Base-by-base conservation (phyloP, 768 basidiomycete species). In the Botryobasidium botryosum region DNA sequence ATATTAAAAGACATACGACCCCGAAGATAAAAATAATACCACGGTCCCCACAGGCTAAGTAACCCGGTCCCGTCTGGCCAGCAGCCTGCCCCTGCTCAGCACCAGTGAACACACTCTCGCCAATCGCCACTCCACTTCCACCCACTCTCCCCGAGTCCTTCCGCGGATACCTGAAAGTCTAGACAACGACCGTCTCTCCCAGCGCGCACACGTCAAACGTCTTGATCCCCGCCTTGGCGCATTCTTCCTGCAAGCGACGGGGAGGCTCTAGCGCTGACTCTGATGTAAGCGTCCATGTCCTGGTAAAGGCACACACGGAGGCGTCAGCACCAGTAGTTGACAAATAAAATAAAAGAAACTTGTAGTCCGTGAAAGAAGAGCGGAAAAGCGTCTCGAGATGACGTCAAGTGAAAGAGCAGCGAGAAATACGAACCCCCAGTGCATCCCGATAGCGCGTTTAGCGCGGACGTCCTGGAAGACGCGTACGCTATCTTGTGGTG, bases 401-500 rank as follows among this genome's bases (percentile, higher is more conserved):
- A 17, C 38, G 20, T 29, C 4, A 8, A 3, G 18, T 17, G 13
- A 32, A 47, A 27, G 20, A 23, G 20, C 10, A 38, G 35, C 29
- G 31, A 20, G 35, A 46, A 6, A 43, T 21, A 56, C 65, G 28
- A 52, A 74, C 71, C 72, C 76, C 76, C 76, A 80, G 56, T 79
- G 79, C 69, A 80, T 79, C 0, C 70, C 78, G 5, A 81, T 53
- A 0, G 74, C 78, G 46, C 64, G 66, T 59, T 69, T 67, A 28
- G 77, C 72, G 37, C 62, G 62, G 32, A 77, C 61, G 54, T 82
- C 79, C 50, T 68, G 61, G 66, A 78, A 81, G 1, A 83, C 62
- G 20, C 67, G 60, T 3, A 82, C 79, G 28, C 76, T 71, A 54
- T 83, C 80, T 39, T 72, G 67, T 1, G 81, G 81, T 0, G 70